These are phyloP conservation scores for Ophiostoma quercus DNA, from an alignment of 2,329 filamentous ascomycete genomes.

Conservation along the genomic window DNA sequence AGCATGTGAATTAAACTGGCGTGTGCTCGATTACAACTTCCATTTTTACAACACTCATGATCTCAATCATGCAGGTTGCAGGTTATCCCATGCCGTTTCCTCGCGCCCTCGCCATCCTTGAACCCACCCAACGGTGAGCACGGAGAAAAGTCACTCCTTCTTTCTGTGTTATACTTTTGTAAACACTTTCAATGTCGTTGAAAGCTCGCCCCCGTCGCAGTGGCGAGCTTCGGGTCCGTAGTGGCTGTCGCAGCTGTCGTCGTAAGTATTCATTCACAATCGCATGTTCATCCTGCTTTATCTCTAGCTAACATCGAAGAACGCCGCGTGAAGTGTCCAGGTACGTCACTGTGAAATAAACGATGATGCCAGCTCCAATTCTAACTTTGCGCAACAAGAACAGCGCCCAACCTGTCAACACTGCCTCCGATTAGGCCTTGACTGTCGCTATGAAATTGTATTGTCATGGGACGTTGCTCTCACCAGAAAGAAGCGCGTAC, in stretches of 20 bases:
- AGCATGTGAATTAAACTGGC: background rate
- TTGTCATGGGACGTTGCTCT: background rate
- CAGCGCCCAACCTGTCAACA: background rate
- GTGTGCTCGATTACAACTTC: background rate
- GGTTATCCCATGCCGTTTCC: background rate
- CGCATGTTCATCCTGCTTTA: background rate
- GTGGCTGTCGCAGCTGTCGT: background rate
- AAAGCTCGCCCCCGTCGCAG: background rate
- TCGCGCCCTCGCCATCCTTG: background rate
- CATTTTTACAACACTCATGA: background rate
- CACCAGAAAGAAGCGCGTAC: background rate
- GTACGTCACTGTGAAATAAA: background rate
- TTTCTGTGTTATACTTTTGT: background rate
- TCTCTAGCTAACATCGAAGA: background rate
- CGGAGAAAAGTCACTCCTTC: background rate
- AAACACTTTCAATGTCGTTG: background rate
- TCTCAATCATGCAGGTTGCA: background rate
- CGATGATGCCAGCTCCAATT: background rate
- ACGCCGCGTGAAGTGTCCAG: conserved; percentile 2
- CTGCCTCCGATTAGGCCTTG: background rate
- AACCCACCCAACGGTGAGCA: background rate
- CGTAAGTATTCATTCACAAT: background rate
- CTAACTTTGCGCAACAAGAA: background rate
- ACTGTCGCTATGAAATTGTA: background rate
- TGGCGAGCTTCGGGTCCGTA: background rate